These are phyloP conservation scores for Cephalotrichum gorgonifer DNA, from an alignment of 2,329 filamentous ascomycete genomes.

Conservation along the genomic window DNA sequence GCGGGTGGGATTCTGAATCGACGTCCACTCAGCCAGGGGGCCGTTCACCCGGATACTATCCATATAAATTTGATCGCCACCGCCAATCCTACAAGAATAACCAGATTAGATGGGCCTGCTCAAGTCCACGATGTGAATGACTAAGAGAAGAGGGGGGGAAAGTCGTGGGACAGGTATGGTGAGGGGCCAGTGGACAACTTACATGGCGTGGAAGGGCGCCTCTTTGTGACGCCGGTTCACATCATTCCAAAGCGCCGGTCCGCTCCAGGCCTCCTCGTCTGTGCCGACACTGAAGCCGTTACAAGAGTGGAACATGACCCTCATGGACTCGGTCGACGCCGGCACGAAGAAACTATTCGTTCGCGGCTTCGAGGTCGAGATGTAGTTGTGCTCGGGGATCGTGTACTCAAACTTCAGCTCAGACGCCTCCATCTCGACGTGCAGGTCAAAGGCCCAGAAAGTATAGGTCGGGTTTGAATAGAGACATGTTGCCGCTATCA, in stretches of 20 bases:
- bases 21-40: slow-evolving; percentile 72
- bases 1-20: slow-evolving; percentile 72
- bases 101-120: neutral
- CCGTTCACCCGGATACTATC: slow-evolving; percentile 81
- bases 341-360: slow-evolving; percentile 77
- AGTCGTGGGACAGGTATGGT: too few relatives aligned
- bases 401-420: slow-evolving; percentile 74
- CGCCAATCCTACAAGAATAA: slow-evolving; percentile 49
- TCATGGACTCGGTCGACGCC: slow-evolving; percentile 76
- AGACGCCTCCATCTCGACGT: slow-evolving; percentile 58
- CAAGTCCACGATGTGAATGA: too few relatives aligned
- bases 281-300: slow-evolving; percentile 91
- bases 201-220: slow-evolving; percentile 84
- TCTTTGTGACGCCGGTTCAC: slow-evolving; percentile 72
- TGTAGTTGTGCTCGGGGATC: slow-evolving; percentile 55
- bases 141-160: too few relatives aligned
- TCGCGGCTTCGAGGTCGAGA: slow-evolving; percentile 42
- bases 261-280: slow-evolving; percentile 76
- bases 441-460: slow-evolving; percentile 86
- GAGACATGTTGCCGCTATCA: slow-evolving; percentile 46
- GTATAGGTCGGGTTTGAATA: slow-evolving; percentile 60
- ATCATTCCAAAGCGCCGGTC: slow-evolving; percentile 91
- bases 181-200: slow-evolving; percentile 17
- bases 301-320: slow-evolving; percentile 97
- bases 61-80: slow-evolving; percentile 95